Percentiles rank a stretch among this genome's conserved stretches.
phyloP scores from a whole-genome alignment of 2,329 filamentous ascomycete genomes.

The Verticillium dahliae region DNA sequence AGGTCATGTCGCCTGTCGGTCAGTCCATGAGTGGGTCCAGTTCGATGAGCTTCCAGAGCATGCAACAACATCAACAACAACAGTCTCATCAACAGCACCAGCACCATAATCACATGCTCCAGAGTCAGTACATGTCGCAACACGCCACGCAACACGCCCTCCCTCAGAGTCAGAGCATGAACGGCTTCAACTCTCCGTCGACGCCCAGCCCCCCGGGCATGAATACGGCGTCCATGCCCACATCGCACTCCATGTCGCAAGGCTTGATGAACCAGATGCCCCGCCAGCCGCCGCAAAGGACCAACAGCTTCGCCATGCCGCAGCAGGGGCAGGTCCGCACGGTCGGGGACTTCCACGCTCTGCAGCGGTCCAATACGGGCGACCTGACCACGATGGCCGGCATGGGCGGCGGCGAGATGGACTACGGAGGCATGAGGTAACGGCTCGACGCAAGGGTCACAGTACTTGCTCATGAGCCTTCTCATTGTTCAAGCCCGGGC shows the following conservation, averaged over 20 bases:
- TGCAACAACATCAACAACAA: slow-evolving; percentile 13
- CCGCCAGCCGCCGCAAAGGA: slow-evolving; percentile 27
- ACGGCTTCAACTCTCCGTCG: slow-evolving; percentile 7
- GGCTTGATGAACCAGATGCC: slow-evolving; percentile 15
- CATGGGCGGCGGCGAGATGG: slow-evolving; percentile 9
- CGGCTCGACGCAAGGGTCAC: neutral
- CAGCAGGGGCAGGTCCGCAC: slow-evolving; percentile 32
- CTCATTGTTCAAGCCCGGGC: neutral
- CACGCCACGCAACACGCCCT: slow-evolving; percentile 21
- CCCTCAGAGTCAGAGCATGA: slow-evolving; percentile 13
- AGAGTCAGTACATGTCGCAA: slow-evolving; percentile 22
- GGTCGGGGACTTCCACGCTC: slow-evolving; percentile 41
- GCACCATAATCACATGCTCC: slow-evolving; percentile 20
- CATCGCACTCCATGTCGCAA: slow-evolving; percentile 19
- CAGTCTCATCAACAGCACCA: slow-evolving; percentile 16
- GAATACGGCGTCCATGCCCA: slow-evolving; percentile 13
- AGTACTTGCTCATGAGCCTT: neutral
- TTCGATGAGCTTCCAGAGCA: slow-evolving; percentile 13
- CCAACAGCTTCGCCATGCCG: slow-evolving; percentile 31
- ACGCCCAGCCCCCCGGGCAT: slow-evolving; percentile 8
- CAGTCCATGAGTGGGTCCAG: slow-evolving; percentile 14
- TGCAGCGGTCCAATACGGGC: slow-evolving; percentile 35
- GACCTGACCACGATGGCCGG: slow-evolving; percentile 3
- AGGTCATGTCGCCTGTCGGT: slow-evolving; percentile 43
- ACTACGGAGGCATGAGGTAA: slow-evolving; percentile 9